Percentiles rank a stretch among this genome's conserved stretches.
Evolutionary conservation across 2,329 filamentous ascomycete species (phyloP).

Genomic region (Cladosporium sp.): DNA sequence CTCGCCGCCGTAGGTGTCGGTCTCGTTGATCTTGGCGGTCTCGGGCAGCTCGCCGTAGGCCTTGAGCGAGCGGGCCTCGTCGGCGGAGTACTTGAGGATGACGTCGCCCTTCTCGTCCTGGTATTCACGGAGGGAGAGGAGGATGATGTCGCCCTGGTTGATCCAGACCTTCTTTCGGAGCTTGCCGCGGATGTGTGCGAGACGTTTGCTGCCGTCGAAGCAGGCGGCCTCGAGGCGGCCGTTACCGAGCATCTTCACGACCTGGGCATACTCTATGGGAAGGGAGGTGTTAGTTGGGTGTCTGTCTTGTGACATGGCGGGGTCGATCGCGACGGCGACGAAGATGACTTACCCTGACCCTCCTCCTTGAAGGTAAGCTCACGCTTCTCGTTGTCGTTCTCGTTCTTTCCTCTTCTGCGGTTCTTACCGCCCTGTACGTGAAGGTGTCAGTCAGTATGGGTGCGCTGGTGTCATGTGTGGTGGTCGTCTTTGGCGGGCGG

Average conservation of each 20-base stretch:
- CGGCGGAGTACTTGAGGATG: slow-evolving; percentile 90
- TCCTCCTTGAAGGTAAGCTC: slow-evolving; percentile 99
- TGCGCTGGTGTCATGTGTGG: slow-evolving; percentile 48
- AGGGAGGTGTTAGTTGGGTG: slow-evolving; percentile 15
- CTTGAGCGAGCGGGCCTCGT: slow-evolving; percentile 93
- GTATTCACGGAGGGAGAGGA: slow-evolving; percentile 83
- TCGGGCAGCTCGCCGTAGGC: slow-evolving; percentile 97
- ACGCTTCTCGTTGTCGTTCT: slow-evolving; percentile 96
- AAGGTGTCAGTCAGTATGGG: slow-evolving; percentile 12
- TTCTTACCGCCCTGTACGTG: slow-evolving; percentile 79
- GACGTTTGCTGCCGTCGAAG: slow-evolving; percentile 88
- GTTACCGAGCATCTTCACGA: slow-evolving; percentile 95
- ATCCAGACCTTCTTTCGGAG: slow-evolving; percentile 99
- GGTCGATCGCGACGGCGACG: background rate
- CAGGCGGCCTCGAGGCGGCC: slow-evolving; percentile 88
- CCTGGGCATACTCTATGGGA: slow-evolving; percentile 68
- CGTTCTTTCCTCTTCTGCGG: slow-evolving; percentile 82
- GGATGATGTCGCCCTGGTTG: slow-evolving; percentile 95
- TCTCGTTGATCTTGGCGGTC: slow-evolving; percentile 99
- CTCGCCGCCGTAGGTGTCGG: slow-evolving; percentile 86
- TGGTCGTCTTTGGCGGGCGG: slow-evolving; percentile 14
- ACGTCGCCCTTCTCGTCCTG: slow-evolving; percentile 93
- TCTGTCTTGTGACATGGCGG: background rate
- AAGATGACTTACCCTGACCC: slow-evolving; percentile 63
- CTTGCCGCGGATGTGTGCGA: slow-evolving; percentile 88